Base-by-base conservation (phyloP, 345 rosid genomes). In the Cardamine resedifolia region DNA sequence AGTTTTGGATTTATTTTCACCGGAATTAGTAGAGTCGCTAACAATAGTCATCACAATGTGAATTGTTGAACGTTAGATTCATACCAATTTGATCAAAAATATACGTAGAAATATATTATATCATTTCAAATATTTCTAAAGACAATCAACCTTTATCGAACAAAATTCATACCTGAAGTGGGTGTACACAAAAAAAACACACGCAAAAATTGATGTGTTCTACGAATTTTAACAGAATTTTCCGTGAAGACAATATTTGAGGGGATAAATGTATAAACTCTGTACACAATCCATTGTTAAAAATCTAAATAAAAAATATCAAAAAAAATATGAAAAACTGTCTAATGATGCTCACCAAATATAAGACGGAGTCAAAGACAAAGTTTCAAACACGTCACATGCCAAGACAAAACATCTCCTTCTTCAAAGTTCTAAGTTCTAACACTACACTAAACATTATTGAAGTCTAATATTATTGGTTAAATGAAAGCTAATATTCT, bases 281-380 rank as follows among this genome's bases (percentile, higher is more conserved):
- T 5, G 33, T 30, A 30, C 33, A 1, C 7, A 6, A 30, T 5
- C 7, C 33, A 30, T 5, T 60, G 23, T 41, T 5, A 30, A 41
- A 21, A 34, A n/a, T n/a, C n/a, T n/a, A n/a, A n/a, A n/a, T n/a
- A n/a, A n/a, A n/a, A n/a, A n/a, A n/a, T n/a, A n/a, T n/a, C n/a
- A n/a, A n/a, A n/a, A n/a, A n/a, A n/a, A n/a, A n/a, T n/a, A n/a
- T n/a, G n/a, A n/a, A n/a, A n/a, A n/a, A n/a, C n/a, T n/a, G n/a
- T n/a, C 44, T 19, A 57, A 14, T 33, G 30, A 47, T 64, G 68
- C 47, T 65, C 45, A 52, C 26, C 28, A 39, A 56, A 43, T 12
- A 39, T 5, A 39, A 43, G 55, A 56, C 28, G 20, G 43, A 69
- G 56, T 69, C 73, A 69, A 57, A 57, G 45, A 57, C 45, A 57